Evolutionary conservation across 768 basidiomycete species (phyloP).

Genomic region (Asterophora parasitica): DNA sequence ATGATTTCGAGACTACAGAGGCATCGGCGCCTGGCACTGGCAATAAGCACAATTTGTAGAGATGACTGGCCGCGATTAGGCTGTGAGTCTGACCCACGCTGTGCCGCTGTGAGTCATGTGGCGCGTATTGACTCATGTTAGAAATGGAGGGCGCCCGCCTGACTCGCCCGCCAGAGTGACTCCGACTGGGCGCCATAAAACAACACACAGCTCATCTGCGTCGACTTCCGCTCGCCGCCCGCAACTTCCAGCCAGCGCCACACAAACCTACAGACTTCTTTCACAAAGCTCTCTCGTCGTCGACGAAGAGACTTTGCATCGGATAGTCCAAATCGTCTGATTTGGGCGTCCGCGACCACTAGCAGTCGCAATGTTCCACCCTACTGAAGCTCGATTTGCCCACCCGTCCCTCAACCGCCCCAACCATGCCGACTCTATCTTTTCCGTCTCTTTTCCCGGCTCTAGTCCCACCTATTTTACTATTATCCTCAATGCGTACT

Average conservation of each 20-base stretch:
- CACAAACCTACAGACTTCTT: neutral
- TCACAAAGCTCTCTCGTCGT: constrained; percentile 20
- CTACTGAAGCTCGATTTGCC: constrained; percentile 18
- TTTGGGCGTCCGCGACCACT: constrained; percentile 33
- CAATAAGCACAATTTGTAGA: neutral
- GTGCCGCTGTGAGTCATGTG: constrained; percentile 21
- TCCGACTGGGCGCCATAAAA: constrained; percentile 10
- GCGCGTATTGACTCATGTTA: constrained; percentile 19
- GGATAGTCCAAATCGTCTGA: constrained; percentile 41
- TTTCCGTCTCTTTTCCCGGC: constrained; percentile 14
- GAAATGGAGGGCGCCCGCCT: constrained; percentile 14
- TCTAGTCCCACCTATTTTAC: constrained; percentile 17
- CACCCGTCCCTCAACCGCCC: constrained; percentile 21
- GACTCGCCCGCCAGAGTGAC: constrained; percentile 20
- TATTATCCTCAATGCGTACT: constrained; percentile 28
- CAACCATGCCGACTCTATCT: constrained; percentile 14
- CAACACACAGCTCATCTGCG: constrained; percentile 1
- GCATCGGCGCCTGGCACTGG: no score
- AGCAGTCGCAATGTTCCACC: constrained; percentile 37
- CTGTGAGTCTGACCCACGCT: neutral
- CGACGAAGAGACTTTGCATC: constrained; percentile 34
- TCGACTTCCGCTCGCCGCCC: neutral
- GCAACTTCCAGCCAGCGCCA: constrained; percentile 9
- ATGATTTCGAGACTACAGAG: no score
- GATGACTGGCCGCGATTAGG: no score